Evolutionary conservation across 1,284 basidiomycete species (phyloP), one percentile per base, ranked within the genome.

Genomic region (Mixia osmundae): DNA sequence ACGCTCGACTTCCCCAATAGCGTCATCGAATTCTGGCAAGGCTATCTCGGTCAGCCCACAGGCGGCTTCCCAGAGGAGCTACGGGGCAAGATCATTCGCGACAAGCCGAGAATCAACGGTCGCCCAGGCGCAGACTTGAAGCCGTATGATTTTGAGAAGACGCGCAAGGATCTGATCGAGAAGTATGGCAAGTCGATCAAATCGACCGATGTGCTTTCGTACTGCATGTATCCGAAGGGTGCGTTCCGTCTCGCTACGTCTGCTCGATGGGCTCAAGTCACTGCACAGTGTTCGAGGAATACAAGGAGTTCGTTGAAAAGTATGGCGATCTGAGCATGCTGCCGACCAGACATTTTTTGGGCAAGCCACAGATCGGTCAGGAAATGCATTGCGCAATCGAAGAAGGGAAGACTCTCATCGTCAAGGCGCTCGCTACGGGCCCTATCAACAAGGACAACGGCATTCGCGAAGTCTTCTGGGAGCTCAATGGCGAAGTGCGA

Each of bases 61-160:
- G 89, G 85, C 54, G 91, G 89, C 34, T 97, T 97, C 78, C 91
- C 91, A 41, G 91, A 99, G 59, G 82, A 83, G 23, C 63, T 97
- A 45, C 77, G 91, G 46, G 69, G 72, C 48, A 69, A 76, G 50
- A 71, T 97, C 53, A 94, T 97, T 56, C 75, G 91, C 51, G 73
- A 85, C 62, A 87, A 85, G 62, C 72, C 76, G 42, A 72, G 78
- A 55, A 85, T 97, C 54, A 82, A 95, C 51, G 76, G 71, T 33
- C 75, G 91, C 46, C 91, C 91, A 15, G 91, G 91, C 49, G 68
- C 76, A 32, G 70, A 65, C 28, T 69, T 99, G 69, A 62, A 65
- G 48, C 82, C 91, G 15, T 60, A 94, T 47, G 77, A 95, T 59
- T 89, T 97, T 65, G 82, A 76, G 67, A 78, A 79, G 67, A 78